Evolutionary conservation across 2,329 filamentous ascomycete genomes (phyloP).

Genomic region (Byssochlamys sp.): DNA sequence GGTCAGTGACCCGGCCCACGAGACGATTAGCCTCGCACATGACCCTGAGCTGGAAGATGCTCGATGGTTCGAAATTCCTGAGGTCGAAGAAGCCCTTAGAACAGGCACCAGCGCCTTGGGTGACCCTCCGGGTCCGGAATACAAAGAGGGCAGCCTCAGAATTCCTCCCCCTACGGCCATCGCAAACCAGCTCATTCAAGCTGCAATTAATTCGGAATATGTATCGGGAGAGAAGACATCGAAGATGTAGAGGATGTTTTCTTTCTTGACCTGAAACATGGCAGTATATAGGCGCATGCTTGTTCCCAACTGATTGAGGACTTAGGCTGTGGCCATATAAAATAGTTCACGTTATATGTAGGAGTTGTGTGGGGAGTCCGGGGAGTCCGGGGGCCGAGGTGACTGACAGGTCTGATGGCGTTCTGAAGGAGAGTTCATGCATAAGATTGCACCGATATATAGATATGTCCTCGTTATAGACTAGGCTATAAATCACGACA

Average conservation of each 20-base stretch:
- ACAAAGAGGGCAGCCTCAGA: constrained; percentile 66
- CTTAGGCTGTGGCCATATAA: neutral
- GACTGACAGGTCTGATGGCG: neutral
- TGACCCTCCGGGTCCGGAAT: constrained; percentile 53
- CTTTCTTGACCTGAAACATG: neutral
- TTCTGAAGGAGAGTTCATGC: neutral
- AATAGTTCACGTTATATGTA: neutral
- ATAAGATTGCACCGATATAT: neutral
- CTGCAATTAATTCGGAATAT: constrained; percentile 64
- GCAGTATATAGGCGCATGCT: neutral
- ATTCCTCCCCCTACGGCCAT: constrained; percentile 82
- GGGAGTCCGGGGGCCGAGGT: neutral
- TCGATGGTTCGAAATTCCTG: constrained; percentile 75
- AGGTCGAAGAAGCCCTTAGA: constrained; percentile 64
- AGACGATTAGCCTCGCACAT: constrained; percentile 71
- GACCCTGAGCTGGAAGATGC: constrained; percentile 87
- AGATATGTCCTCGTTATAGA: neutral
- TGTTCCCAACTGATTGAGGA: neutral
- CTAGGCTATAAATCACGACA: neutral
- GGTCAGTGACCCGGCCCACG: constrained; percentile 62
- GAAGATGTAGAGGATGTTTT: constrained; percentile 24
- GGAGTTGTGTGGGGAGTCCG: neutral
- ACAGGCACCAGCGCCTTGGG: constrained; percentile 59
- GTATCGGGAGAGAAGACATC: constrained; percentile 49
- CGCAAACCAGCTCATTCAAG: constrained; percentile 75